Conservation (phyloP, 2,329 filamentous ascomycete species). For the Beauveria australis region DNA sequence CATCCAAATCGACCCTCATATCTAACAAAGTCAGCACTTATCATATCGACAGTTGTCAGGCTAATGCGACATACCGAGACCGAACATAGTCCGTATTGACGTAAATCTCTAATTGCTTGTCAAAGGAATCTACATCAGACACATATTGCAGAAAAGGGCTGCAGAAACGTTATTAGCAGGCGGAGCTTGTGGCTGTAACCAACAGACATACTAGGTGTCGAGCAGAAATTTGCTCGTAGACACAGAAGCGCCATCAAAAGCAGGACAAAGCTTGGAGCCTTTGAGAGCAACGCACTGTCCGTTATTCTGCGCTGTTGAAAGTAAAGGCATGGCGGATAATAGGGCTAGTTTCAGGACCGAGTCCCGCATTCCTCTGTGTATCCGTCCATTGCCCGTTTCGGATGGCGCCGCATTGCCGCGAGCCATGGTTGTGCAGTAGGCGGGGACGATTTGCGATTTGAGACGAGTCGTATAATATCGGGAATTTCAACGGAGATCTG, state of each 20-base stretch:
- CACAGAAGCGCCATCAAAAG: constrained; percentile 64
- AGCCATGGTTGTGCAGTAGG: background rate
- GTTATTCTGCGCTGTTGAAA: constrained; percentile 28
- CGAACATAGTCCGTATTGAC: constrained; percentile 67
- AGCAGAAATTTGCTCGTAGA: constrained; percentile 53
- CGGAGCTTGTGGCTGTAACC: background rate
- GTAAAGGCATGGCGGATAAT: constrained; percentile 19
- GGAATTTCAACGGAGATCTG: background rate
- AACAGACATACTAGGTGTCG: constrained; percentile 48
- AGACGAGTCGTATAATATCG: background rate
- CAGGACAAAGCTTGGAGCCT: constrained; percentile 61
- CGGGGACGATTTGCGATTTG: background rate
- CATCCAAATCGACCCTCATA: constrained; percentile 79
- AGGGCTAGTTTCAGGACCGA: constrained; percentile 17
- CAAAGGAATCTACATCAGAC: constrained; percentile 67
- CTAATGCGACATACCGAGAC: constrained; percentile 54
- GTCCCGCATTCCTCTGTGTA: constrained; percentile 14
- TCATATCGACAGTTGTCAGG: background rate
- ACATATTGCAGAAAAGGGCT: constrained; percentile 85
- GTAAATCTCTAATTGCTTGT: constrained; percentile 64
- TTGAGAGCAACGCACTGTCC: constrained; percentile 56
- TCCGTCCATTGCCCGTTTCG: constrained; percentile 11
- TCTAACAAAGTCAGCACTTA: constrained; percentile 38
- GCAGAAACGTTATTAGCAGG: constrained; percentile 18
- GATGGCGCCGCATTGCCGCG: constrained; percentile 1